Conservation (phyloP, 2,329 filamentous ascomycete species). For the Fusarium lyarnte region DNA sequence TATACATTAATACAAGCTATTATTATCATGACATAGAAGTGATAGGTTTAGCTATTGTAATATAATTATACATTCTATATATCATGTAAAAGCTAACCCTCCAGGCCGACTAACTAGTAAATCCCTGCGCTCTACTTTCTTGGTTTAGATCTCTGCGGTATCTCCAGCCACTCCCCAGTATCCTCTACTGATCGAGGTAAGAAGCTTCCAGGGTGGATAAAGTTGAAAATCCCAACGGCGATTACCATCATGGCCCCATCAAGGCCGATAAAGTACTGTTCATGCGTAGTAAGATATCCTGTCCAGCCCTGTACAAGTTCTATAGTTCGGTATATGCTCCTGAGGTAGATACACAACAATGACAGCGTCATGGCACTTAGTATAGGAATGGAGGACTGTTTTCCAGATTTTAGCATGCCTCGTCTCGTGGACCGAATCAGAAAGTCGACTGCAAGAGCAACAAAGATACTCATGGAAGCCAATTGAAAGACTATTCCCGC, state of each 20-base stretch:
- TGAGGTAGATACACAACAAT: not conserved
- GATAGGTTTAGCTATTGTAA: too few species aligned
- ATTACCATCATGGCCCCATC: not conserved
- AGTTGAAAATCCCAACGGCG: not conserved
- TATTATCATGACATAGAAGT: too few species aligned
- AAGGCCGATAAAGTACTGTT: not conserved
- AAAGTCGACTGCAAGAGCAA: not conserved
- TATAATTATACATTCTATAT: too few species aligned
- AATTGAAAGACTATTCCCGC: not conserved
- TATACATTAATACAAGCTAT: too few species aligned
- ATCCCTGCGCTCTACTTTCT: not conserved
- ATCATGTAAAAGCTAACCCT: not conserved
- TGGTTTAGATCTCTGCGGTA: fast-evolving
- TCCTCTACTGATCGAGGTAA: not conserved
- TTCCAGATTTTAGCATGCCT: not conserved
- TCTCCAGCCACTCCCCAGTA: not conserved
- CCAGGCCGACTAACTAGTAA: not conserved
- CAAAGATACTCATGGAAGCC: not conserved
- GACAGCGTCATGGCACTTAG: not conserved
- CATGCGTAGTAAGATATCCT: not conserved
- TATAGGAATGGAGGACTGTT: not conserved
- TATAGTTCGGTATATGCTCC: not conserved
- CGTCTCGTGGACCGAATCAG: not conserved
- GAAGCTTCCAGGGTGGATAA: not conserved
- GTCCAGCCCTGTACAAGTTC: not conserved